Percentiles rank a stretch among this genome's conserved stretches.
Conservation (phyloP, 371 early-diverging fungal genomes). For the Zychaea mexicana region DNA sequence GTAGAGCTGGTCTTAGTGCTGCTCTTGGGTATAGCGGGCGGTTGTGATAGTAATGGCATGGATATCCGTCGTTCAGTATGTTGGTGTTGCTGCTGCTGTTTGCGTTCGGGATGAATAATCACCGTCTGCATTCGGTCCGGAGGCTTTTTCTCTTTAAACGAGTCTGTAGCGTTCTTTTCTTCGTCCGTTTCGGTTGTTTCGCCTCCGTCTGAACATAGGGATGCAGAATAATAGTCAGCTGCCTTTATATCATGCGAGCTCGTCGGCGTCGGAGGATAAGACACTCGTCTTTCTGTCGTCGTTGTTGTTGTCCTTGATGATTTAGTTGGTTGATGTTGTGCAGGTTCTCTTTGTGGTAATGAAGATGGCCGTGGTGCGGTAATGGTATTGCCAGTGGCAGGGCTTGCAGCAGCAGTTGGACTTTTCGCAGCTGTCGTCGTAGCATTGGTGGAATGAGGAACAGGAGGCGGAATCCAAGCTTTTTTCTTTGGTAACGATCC, state of each 20-base stretch:
- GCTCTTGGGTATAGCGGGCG: not conserved
- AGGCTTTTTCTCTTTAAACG: conserved; percentile 2
- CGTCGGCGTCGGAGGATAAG: conserved; percentile 15
- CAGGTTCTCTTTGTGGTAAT: too few species aligned
- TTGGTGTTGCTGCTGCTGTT: too few species aligned
- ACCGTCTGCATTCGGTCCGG: not conserved
- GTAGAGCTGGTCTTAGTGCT: not conserved
- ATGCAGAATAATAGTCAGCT: conserved; percentile 5
- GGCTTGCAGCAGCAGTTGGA: not conserved
- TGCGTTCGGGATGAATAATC: not conserved
- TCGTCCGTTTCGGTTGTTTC: conserved; percentile 21
- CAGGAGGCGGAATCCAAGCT: conserved; percentile 2
- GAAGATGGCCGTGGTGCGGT: not conserved
- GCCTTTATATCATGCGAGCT: conserved; percentile 16
- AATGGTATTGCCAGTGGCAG: not conserved
- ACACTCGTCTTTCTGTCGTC: conserved; percentile 10
- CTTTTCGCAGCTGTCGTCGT: not conserved
- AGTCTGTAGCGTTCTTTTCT: not conserved
- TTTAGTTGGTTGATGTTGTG: not conserved
- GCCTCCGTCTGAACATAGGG: conserved; percentile 7
- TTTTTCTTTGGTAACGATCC: conserved; percentile 14
- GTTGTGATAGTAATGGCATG: conserved; percentile 7
- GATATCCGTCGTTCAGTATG: conserved; percentile 9
- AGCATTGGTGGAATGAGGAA: not conserved
- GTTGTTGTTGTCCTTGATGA: not conserved